These are phyloP conservation scores for Hypsizygus marmoreus DNA, from an alignment of 768 basidiomycete genomes.

Conservation along the genomic window DNA sequence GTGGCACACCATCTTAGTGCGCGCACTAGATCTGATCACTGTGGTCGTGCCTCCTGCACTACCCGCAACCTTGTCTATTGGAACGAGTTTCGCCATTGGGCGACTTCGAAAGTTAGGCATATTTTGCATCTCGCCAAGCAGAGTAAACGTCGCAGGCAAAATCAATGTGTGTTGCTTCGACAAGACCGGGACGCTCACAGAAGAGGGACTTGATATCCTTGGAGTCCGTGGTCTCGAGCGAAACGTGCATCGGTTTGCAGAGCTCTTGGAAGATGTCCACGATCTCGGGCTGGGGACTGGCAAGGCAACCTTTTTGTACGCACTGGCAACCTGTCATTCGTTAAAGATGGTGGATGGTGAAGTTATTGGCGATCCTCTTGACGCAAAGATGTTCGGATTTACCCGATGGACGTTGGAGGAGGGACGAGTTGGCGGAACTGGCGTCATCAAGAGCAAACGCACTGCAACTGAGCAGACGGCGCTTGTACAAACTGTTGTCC, in stretches of 20 bases:
- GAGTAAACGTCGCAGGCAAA: slow-evolving; percentile 95
- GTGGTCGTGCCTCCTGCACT: slow-evolving; percentile 97
- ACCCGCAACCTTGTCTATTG: slow-evolving; percentile 95
- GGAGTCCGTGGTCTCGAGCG: slow-evolving; percentile 89
- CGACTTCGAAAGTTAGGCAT: slow-evolving; percentile 86
- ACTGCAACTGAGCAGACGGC: slow-evolving; percentile 73
- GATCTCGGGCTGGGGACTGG: slow-evolving; percentile 75
- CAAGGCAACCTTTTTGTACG: slow-evolving; percentile 87
- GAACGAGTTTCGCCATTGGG: slow-evolving; percentile 91
- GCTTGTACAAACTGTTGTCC: slow-evolving; percentile 93
- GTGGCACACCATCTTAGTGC: slow-evolving; percentile 89
- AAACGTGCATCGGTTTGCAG: slow-evolving; percentile 77
- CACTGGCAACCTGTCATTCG: slow-evolving; percentile 94
- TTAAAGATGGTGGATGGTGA: slow-evolving; percentile 87
- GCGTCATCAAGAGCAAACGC: slow-evolving; percentile 67
- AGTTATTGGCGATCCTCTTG: slow-evolving; percentile 93
- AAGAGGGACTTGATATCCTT: slow-evolving; percentile 96
- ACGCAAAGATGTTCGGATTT: slow-evolving; percentile 98
- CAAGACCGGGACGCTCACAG: slow-evolving; percentile 98
- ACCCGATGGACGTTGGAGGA: slow-evolving; percentile 97
- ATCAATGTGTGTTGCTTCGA: slow-evolving; percentile 98
- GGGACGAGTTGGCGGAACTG: slow-evolving; percentile 71
- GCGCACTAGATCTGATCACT: slow-evolving; percentile 93
- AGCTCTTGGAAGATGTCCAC: slow-evolving; percentile 82
- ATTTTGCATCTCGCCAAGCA: slow-evolving; percentile 94